Base-by-base conservation (phyloP, 2,329 filamentous ascomycete genomes). In the Ophiostoma quercus region DNA sequence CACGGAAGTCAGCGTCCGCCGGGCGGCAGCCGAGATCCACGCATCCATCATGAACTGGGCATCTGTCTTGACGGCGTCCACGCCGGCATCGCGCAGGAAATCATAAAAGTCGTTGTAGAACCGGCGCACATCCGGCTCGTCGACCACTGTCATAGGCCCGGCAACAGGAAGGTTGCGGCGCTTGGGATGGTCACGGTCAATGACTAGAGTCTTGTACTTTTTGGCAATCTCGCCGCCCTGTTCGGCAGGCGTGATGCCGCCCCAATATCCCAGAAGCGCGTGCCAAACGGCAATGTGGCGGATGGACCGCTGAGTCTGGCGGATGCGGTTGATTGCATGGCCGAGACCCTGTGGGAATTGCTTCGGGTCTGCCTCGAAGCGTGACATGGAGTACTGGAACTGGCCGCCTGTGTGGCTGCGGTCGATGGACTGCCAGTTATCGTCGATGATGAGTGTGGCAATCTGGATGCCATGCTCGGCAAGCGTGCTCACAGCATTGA, bases 231-330 rank as follows among this genome's bases (percentile, higher is more conserved):
- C 84, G 0, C 94, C 91, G 5, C 86, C 79, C 0, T 91, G 88
- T 0, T 92, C 87, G 12, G 62, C 69, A 3, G 70, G 57, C 57
- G 70, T 67, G 43, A 99, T 88, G 0, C 94, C 94, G 66, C 92
- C 94, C 95, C 95, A 97, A 78, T 97, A 97, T 1, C 94, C 84
- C 39, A 90, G 78, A 0, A 98, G 83, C 0, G 94, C 92, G 80
- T 99, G 95, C 95, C 95, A 99, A 0, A 98, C 94, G 12, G 92
- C 92, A 67, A 98, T 86, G 74, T 97, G 90, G 71, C 90, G 85
- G 71, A 98, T 89, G 71, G 88, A 87, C 0, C 88, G 88, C 75
- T 94, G 87, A 19, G 84, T 84, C 22, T 84, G 79, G 29, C 92
- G 88, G 71, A 98, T 91, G 7, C 86, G 84, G 5, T 83, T 80